phyloP scores from a whole-genome alignment of 176 grass and related monocot species.

The Thalia dealbata region DNA sequence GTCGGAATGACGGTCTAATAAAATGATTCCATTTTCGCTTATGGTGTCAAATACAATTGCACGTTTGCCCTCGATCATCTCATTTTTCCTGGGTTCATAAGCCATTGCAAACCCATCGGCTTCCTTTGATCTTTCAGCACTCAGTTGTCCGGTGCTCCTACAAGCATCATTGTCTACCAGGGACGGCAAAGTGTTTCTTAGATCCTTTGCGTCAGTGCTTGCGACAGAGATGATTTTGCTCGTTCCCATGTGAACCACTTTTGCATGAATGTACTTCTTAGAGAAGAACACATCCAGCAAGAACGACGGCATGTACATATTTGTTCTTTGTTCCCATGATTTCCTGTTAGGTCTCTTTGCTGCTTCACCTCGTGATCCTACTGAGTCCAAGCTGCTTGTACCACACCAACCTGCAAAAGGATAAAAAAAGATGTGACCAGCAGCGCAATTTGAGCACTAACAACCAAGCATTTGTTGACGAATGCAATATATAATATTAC shows the following conservation, averaged over 20 bases:
- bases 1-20: slow-evolving; percentile 28
- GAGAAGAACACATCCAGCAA: slow-evolving; percentile 91
- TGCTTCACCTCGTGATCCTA: slow-evolving; percentile 49
- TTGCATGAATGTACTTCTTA: slow-evolving; percentile 77
- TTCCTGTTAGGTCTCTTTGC: slow-evolving; percentile 57
- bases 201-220: too few species aligned
- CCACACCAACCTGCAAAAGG: slow-evolving; percentile 35
- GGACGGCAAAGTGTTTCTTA: too few species aligned
- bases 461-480: not conserved
- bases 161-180: too few species aligned
- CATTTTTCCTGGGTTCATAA: slow-evolving; percentile 72
- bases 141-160: slow-evolving; percentile 61
- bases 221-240: too few species aligned
- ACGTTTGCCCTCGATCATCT: slow-evolving; percentile 63
- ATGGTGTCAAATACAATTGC: slow-evolving; percentile 73
- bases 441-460: not conserved
- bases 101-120: slow-evolving; percentile 73
- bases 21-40: slow-evolving; percentile 81
- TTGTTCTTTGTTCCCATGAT: slow-evolving; percentile 92
- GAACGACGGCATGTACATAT: slow-evolving; percentile 91
- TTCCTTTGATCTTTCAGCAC: slow-evolving; percentile 78
- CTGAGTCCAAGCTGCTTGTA: slow-evolving; percentile 68
- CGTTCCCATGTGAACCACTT: too few species aligned
- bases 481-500: not conserved
- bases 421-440: not conserved